A percentile compares a stretch with the other conserved stretches of the same genome.
These are phyloP conservation scores for Urostyla sp. DNA, from an alignment of 73 alveolate species.

Conservation along the genomic window DNA sequence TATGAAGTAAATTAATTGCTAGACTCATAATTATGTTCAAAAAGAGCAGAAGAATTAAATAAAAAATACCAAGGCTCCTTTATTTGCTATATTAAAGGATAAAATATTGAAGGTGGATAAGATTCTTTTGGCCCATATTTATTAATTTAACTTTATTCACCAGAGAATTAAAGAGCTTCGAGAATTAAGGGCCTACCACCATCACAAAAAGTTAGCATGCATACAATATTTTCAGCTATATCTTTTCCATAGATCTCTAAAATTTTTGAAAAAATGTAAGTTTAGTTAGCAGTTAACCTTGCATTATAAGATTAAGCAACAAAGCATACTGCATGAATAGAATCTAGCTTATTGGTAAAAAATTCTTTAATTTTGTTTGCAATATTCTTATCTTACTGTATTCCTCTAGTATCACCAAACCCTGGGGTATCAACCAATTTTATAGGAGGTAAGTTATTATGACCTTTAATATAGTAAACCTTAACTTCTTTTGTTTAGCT, in stretches of 20 bases:
- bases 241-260: constrained; percentile 38
- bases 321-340: constrained; percentile 48
- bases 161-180: neutral
- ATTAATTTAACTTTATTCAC: neutral
- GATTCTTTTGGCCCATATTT: neutral
- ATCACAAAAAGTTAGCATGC: constrained; percentile 53
- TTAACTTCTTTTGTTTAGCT: neutral
- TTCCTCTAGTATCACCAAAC: constrained; percentile 56
- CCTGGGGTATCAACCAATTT: constrained; percentile 58
- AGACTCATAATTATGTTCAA: neutral
- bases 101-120: neutral
- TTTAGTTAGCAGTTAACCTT: constrained; percentile 33
- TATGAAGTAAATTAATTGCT: neutral
- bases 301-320: constrained; percentile 18
- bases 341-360: neutral
- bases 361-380: constrained; percentile 5
- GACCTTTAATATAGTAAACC: constrained; percentile 3
- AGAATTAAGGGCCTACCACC: constrained; percentile 24
- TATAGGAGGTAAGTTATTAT: constrained; percentile 6
- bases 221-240: constrained; percentile 38
- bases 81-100: neutral
- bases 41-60: constrained; percentile 43
- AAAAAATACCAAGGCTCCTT: constrained; percentile 45
- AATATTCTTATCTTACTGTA: neutral
- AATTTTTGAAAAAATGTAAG: constrained; percentile 1